A percentile compares a stretch with the other conserved stretches of the same genome.
Evolutionary conservation across 2,329 filamentous ascomycete genomes (phyloP).

Genomic region (Ascochyta pisi): DNA sequence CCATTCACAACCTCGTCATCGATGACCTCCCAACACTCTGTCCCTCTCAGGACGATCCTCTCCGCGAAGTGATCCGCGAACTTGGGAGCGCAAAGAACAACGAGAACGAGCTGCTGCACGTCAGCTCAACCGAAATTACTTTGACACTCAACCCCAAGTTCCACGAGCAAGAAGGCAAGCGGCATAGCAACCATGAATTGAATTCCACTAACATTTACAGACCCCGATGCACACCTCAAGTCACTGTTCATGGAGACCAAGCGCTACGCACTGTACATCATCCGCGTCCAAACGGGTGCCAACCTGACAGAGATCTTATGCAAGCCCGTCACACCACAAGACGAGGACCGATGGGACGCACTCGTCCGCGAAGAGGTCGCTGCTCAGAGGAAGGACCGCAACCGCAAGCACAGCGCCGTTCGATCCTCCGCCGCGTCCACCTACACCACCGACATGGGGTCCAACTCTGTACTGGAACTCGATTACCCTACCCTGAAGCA

Average conservation of each 20-base stretch:
- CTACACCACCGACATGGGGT: slow-evolving; percentile 62
- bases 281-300: slow-evolving; percentile 88
- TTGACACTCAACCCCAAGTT: slow-evolving; percentile 90
- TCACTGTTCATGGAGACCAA: slow-evolving; percentile 98
- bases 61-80: slow-evolving; percentile 91
- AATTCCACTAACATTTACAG: slow-evolving; percentile 52
- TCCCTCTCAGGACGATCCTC: slow-evolving; percentile 80
- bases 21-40: slow-evolving; percentile 80
- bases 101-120: slow-evolving; percentile 88
- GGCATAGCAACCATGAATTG: neutral
- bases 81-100: slow-evolving; percentile 96
- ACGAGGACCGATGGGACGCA: slow-evolving; percentile 85
- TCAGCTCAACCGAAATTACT: slow-evolving; percentile 86
- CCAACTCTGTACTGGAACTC: slow-evolving; percentile 75
- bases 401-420: slow-evolving; percentile 61
- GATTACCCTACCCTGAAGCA: slow-evolving; percentile 94
- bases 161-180: slow-evolving; percentile 76
- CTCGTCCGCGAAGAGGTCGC: slow-evolving; percentile 82
- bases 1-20: slow-evolving; percentile 87
- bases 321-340: slow-evolving; percentile 83
- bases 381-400: slow-evolving; percentile 49
- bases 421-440: slow-evolving; percentile 89
- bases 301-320: slow-evolving; percentile 96
- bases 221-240: slow-evolving; percentile 92
- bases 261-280: slow-evolving; percentile 95